Conservation (phyloP, 2,329 filamentous ascomycete species). For the Mariannaea elegans region DNA sequence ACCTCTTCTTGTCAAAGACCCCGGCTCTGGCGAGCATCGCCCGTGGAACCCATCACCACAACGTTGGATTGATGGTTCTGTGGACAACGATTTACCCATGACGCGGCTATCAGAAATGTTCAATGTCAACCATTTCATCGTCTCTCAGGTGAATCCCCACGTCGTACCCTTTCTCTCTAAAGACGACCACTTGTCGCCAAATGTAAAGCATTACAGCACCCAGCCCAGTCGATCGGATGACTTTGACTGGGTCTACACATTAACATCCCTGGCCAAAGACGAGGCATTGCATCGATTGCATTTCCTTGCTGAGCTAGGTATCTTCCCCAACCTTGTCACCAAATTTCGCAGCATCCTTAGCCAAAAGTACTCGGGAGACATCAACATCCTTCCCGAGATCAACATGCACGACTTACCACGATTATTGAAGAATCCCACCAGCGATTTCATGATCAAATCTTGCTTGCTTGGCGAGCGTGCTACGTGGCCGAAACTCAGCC, state of each 20-base stretch:
- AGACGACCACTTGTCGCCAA: conserved; percentile 68
- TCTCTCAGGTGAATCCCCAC: conserved; percentile 96
- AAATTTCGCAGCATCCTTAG: conserved; percentile 84
- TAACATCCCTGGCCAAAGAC: conserved; percentile 78
- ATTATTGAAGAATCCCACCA: conserved; percentile 84
- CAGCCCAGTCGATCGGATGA: conserved; percentile 47
- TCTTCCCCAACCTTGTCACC: conserved; percentile 81
- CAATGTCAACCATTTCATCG: conserved; percentile 98
- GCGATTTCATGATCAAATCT: conserved; percentile 85
- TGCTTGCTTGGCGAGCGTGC: conserved; percentile 83
- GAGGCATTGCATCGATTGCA: conserved; percentile 85
- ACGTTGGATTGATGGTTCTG: conserved; percentile 92
- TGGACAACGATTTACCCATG: conserved; percentile 94
- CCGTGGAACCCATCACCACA: conserved; percentile 89
- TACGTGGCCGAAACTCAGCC: conserved; percentile 89
- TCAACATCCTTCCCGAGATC: conserved; percentile 89
- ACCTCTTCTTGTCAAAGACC: conserved; percentile 84
- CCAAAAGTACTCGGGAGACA: conserved; percentile 93
- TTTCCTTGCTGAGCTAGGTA: conserved; percentile 79
- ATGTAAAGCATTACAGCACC: conserved; percentile 38
- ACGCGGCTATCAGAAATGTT: conserved; percentile 92
- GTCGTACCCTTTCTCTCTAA: conserved; percentile 85
- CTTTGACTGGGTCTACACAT: conserved; percentile 68
- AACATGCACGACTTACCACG: conserved; percentile 76
- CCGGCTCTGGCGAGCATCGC: conserved; percentile 76